Conservation (phyloP, 306 rosid species). For the Crataegus laevigata region DNA sequence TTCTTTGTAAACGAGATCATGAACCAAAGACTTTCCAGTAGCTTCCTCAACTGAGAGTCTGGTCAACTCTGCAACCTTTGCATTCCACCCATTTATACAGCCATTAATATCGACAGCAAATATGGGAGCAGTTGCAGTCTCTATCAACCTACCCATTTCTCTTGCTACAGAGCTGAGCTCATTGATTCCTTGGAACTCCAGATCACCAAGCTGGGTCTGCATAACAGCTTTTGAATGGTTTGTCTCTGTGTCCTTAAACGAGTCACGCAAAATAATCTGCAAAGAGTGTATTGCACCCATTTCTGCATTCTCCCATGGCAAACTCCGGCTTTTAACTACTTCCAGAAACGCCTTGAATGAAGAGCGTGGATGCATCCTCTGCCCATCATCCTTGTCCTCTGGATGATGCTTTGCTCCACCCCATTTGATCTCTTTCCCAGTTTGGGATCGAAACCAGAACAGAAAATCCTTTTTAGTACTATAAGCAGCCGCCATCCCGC, state of each 20-base stretch:
- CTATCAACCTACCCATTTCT: constrained; percentile 97
- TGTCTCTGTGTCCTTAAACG: constrained; percentile 57
- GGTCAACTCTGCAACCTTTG: constrained; percentile 85
- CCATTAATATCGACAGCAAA: constrained; percentile 87
- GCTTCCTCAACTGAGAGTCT: constrained; percentile 87
- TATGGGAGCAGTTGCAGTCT: constrained; percentile 98
- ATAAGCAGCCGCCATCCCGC: constrained; percentile 96
- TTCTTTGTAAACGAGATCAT: constrained; percentile 77
- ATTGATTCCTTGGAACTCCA: constrained; percentile 72
- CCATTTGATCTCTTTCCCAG: constrained; percentile 90
- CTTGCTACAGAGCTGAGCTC: constrained; percentile 96
- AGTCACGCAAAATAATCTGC: constrained; percentile 90
- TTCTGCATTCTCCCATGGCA: constrained; percentile 93
- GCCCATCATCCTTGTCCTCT: constrained; percentile 94
- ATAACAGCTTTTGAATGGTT: constrained; percentile 67
- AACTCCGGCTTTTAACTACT: constrained; percentile 93
- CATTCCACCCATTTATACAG: constrained; percentile 92
- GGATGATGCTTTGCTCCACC: constrained; percentile 99
- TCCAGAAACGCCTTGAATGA: constrained; percentile 94
- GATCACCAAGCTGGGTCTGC: constrained; percentile 35
- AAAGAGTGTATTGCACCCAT: constrained; percentile 98
- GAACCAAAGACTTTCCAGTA: constrained; percentile 84
- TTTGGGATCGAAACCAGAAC: constrained; percentile 95
- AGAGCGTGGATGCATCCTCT: constrained; percentile 96
- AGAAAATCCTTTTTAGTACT: constrained; percentile 72